phyloP scores from a whole-genome alignment of 371 early-diverging fungal species.

The Actinomortierella ambigua region DNA sequence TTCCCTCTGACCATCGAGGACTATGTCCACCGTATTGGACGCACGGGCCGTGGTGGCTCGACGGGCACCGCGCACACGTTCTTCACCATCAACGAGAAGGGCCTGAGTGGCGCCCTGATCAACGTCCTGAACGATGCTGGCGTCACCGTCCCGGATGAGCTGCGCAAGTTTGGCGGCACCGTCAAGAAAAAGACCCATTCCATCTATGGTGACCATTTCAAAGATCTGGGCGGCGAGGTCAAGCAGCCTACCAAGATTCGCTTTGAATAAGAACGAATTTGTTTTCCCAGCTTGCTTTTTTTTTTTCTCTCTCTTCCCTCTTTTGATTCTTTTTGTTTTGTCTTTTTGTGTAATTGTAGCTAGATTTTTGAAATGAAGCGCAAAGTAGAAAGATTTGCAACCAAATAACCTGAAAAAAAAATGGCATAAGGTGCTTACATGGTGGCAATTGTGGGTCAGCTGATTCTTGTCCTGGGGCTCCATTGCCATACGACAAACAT shows the following conservation, averaged over 20 bases:
- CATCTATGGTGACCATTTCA: constrained; percentile 95
- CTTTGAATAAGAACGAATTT: constrained; percentile 57
- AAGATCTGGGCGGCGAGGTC: constrained; percentile 81
- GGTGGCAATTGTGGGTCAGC: too few species aligned
- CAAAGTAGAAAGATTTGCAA: too few species aligned
- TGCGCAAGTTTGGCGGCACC: constrained; percentile 92
- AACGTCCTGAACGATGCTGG: constrained; percentile 92
- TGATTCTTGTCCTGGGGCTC: too few species aligned
- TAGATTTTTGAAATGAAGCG: too few species aligned
- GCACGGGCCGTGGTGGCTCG: constrained; percentile 96
- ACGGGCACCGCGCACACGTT: constrained; percentile 92
- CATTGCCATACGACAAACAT: too few species aligned
- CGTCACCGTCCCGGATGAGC: constrained; percentile 84
- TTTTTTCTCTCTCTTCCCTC: background rate
- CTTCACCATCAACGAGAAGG: constrained; percentile 94
- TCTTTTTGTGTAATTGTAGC: background rate
- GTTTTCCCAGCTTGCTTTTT: background rate
- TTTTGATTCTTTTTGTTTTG: background rate
- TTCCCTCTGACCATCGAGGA: constrained; percentile 97
- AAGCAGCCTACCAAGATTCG: constrained; percentile 89
- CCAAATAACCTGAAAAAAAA: too few species aligned
- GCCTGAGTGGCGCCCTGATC: constrained; percentile 85
- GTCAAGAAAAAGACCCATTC: constrained; percentile 97
- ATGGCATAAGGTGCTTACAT: too few species aligned
- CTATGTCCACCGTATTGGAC: constrained; percentile 95